Evolutionary conservation across 2,329 filamentous ascomycete species (phyloP).

Genomic region (Paecilomyces sp.): DNA sequence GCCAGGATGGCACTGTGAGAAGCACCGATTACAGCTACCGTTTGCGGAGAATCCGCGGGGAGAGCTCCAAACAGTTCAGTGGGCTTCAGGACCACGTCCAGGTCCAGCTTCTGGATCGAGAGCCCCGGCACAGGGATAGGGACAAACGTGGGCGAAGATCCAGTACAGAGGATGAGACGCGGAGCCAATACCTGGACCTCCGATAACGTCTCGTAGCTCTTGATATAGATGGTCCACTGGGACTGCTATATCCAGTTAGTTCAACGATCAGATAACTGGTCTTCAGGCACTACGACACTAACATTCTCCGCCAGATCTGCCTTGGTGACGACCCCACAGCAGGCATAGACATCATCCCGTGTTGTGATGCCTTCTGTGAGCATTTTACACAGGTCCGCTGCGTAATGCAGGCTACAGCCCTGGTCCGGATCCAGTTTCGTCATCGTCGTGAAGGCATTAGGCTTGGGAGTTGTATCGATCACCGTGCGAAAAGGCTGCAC

Average conservation of each 20-base stretch:
- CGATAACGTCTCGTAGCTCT: conserved; percentile 16
- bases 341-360: conserved; percentile 28
- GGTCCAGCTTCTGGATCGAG: conserved; percentile 39
- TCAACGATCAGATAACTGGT: not conserved
- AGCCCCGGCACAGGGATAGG: conserved; percentile 36
- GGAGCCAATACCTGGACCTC: conserved; percentile 31
- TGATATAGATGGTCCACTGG: conserved; percentile 27
- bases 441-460: conserved; percentile 50
- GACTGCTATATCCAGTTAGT: conserved; percentile 15
- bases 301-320: conserved; percentile 25
- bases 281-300: conserved; percentile 6
- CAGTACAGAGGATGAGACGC: conserved; percentile 53
- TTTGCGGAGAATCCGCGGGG: conserved; percentile 26
- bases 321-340: conserved; percentile 24
- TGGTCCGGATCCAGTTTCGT: conserved; percentile 49
- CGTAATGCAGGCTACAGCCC: conserved; percentile 51
- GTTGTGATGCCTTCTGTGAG: conserved; percentile 36
- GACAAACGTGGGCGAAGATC: conserved; percentile 43
- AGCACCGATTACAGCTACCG: conserved; percentile 53
- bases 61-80: conserved; percentile 39
- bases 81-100: conserved; percentile 52
- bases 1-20: conserved; percentile 59
- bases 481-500: conserved; percentile 48
- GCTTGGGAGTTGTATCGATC: conserved; percentile 38
- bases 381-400: conserved; percentile 48